Percentiles rank a stretch among this genome's conserved stretches.
These are phyloP conservation scores for Globisporangium mamillatum DNA, from an alignment of 352 stramenopile genomes.

Conservation along the genomic window DNA sequence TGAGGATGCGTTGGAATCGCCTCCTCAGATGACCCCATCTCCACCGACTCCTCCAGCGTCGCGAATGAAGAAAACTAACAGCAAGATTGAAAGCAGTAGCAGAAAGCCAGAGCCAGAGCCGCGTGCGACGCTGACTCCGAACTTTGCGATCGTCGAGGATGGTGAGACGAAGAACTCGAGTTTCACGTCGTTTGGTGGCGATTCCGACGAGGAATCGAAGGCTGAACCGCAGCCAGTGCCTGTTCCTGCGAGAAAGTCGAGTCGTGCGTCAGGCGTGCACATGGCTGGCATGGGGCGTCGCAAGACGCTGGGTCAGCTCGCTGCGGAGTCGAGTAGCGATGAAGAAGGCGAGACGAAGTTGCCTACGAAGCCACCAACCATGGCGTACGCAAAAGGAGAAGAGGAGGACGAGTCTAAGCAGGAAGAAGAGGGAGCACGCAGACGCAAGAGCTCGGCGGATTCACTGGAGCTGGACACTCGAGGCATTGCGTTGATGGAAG, in stretches of 20 bases:
- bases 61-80: conserved; percentile 12
- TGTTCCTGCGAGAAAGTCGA: conserved; percentile 32
- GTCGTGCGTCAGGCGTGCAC: conserved; percentile 35
- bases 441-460: conserved; percentile 71
- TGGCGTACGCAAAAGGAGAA: conserved; percentile 30
- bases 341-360: conserved; percentile 56
- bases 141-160: conserved; percentile 69
- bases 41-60: conserved; percentile 23
- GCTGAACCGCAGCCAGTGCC: conserved; percentile 57
- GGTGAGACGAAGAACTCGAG: conserved; percentile 60
- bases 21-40: conserved; percentile 19
- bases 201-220: conserved; percentile 83
- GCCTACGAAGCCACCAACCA: conserved; percentile 47
- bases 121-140: conserved; percentile 40
- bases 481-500: conserved; percentile 73
- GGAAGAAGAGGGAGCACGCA: conserved; percentile 17
- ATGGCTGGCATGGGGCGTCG: conserved; percentile 63
- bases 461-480: conserved; percentile 78
- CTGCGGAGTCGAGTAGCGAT: conserved; percentile 80
- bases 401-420: conserved; percentile 41
- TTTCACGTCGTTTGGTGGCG: conserved; percentile 82
- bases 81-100: conserved; percentile 3
- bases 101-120: not conserved
- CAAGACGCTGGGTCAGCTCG: conserved; percentile 66
- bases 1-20: conserved; percentile 13